Conservation (phyloP, 805 yeast species). For the Zygotorulaspora florentina region DNA sequence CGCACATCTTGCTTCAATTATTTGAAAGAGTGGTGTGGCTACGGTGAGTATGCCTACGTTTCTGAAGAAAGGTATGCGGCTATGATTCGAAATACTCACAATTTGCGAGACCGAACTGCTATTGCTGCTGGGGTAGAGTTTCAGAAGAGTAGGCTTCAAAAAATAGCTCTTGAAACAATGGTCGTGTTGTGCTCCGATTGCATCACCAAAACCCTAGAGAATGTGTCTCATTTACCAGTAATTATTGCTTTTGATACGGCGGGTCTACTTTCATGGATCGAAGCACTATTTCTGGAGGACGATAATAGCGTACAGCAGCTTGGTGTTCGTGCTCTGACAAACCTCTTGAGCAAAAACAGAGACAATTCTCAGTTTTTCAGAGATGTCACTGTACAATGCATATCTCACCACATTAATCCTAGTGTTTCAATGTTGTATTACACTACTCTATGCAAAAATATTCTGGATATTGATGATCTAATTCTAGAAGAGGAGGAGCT, state of each 20-base stretch:
- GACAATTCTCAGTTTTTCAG: conserved; percentile 47
- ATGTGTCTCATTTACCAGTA: conserved; percentile 32
- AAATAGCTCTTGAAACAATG: conserved; percentile 77
- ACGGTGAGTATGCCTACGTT: conserved; percentile 59
- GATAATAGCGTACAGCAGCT: conserved; percentile 54
- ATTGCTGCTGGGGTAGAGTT: conserved; percentile 71
- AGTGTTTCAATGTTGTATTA: conserved; percentile 66
- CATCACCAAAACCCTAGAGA: conserved; percentile 44
- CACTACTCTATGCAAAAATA: conserved; percentile 61
- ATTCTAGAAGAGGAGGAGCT: conserved; percentile 59
- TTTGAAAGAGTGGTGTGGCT: conserved; percentile 92
- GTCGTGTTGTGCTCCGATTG: conserved; percentile 76
- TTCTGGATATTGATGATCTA: conserved; percentile 46
- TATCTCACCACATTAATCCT: conserved; percentile 47
- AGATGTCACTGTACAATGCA: conserved; percentile 70
- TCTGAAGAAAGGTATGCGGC: conserved; percentile 62
- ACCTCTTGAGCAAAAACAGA: conserved; percentile 59
- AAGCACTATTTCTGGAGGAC: conserved; percentile 57
- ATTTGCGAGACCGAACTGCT: conserved; percentile 44
- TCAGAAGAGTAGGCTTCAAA: conserved; percentile 65
- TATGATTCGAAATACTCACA: conserved; percentile 46
- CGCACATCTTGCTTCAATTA: conserved; percentile 76
- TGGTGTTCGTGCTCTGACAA: conserved; percentile 69
- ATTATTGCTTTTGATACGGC: conserved; percentile 66
- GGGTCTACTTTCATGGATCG: conserved; percentile 75